Conservation (phyloP, 768 basidiomycete genomes). For the Tylopilus subfusipes region DNA sequence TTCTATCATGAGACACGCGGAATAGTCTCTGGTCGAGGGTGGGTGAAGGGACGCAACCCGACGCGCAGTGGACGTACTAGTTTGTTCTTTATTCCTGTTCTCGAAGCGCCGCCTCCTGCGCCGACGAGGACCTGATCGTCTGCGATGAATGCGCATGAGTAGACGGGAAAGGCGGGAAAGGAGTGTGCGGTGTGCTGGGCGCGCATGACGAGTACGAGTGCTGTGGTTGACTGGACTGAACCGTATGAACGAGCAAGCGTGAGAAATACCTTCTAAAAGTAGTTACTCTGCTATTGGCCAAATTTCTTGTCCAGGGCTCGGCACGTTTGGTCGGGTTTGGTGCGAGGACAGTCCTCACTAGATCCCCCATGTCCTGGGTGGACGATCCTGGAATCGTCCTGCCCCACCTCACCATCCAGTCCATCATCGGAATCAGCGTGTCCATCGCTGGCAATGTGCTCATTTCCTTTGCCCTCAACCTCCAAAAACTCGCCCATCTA, state of each 20-base stretch:
- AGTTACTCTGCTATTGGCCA: not conserved
- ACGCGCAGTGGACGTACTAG: conserved; percentile 44
- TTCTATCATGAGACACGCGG: conserved; percentile 49
- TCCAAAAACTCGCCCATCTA: conserved; percentile 89
- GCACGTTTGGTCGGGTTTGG: not conserved
- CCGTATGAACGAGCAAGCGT: conserved; percentile 4
- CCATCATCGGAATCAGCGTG: conserved; percentile 75
- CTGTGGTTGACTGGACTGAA: not conserved
- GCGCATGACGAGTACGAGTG: conserved; percentile 51
- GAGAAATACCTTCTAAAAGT: conserved; percentile 20
- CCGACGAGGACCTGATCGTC: conserved; percentile 75
- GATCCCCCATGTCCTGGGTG: conserved; percentile 15
- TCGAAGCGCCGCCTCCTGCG: conserved; percentile 85
- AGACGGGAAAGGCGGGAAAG: conserved; percentile 84
- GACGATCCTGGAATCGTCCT: conserved; percentile 37
- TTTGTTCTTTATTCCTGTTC: conserved; percentile 92
- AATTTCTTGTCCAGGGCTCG: no score
- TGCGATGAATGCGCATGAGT: conserved; percentile 76
- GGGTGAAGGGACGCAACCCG: conserved; percentile 3
- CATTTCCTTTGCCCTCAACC: conserved; percentile 86
- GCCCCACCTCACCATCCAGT: conserved; percentile 52
- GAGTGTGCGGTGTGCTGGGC: conserved; percentile 73
- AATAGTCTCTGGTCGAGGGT: conserved; percentile 58
- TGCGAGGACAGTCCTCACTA: not conserved
- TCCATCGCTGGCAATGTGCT: conserved; percentile 83